Conservation (phyloP, 257 asterid genomes). For the Buddleja alternifolia region DNA sequence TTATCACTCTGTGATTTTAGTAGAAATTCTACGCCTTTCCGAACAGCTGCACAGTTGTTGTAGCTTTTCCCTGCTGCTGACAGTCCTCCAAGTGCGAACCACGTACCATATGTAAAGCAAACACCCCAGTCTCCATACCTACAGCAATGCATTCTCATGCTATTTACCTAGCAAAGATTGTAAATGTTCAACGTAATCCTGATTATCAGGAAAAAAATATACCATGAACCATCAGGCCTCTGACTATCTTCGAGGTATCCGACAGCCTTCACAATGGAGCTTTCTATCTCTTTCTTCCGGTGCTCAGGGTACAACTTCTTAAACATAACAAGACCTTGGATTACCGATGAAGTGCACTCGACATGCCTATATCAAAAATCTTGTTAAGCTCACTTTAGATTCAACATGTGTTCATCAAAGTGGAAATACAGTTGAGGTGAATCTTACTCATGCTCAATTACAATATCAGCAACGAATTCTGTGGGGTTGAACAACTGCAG, state of each 20-base stretch:
- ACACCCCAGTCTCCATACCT: constrained; percentile 89
- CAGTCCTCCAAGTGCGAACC: constrained; percentile 84
- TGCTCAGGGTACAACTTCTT: constrained; percentile 61
- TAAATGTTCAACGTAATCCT: neutral
- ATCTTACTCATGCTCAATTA: constrained; percentile 80
- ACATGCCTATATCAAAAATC: constrained; percentile 49
- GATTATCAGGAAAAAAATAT: neutral
- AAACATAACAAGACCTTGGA: constrained; percentile 69
- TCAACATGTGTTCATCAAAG: neutral
- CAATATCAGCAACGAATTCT: constrained; percentile 66
- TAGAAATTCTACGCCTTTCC: constrained; percentile 64
- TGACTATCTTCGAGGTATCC: constrained; percentile 61
- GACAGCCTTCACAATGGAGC: constrained; percentile 43
- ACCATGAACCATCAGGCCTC: constrained; percentile 87
- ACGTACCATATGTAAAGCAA: constrained; percentile 79
- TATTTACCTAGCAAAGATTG: neutral
- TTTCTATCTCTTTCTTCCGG: constrained; percentile 60
- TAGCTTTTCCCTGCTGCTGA: constrained; percentile 65
- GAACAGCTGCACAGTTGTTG: constrained; percentile 47
- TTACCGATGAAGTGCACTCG: constrained; percentile 79
- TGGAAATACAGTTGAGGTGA: neutral
- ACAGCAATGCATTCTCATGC: neutral
- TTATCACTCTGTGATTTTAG: constrained; percentile 57
- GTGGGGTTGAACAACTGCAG: constrained; percentile 79
- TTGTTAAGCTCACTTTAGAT: neutral